These are phyloP conservation scores for Aspergillus homomorphus DNA, from an alignment of 495 filamentous ascomycete species.

Conservation along the genomic window DNA sequence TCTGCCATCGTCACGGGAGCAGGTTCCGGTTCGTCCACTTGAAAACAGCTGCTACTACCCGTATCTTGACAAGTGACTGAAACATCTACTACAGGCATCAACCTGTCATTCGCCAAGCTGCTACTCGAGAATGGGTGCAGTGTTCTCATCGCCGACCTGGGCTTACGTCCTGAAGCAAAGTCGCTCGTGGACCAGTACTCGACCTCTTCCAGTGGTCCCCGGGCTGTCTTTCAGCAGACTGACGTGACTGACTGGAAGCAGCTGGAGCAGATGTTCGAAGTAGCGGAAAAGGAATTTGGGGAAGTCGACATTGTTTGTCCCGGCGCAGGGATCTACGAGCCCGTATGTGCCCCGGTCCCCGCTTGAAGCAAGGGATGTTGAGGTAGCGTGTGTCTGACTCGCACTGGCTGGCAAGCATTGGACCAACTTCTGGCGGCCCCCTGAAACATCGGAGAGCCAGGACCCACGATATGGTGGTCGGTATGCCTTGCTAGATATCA, in stretches of 20 bases:
- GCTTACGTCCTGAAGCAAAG: slow-evolving; percentile 61
- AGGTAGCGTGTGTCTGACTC: neutral
- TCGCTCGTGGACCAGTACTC: slow-evolving; percentile 52
- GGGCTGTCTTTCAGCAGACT: slow-evolving; percentile 59
- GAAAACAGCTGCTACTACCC: neutral
- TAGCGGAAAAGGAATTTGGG: slow-evolving; percentile 52
- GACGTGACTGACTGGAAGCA: slow-evolving; percentile 61
- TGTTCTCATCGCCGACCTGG: slow-evolving; percentile 64
- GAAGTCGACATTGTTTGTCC: slow-evolving; percentile 64
- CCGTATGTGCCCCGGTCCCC: slow-evolving; percentile 32
- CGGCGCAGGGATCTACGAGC: slow-evolving; percentile 68
- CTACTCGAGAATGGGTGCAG: slow-evolving; percentile 60
- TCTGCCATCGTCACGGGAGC: slow-evolving; percentile 69
- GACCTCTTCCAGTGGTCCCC: slow-evolving; percentile 24
- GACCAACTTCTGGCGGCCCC: slow-evolving; percentile 66
- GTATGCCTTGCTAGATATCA: slow-evolving; percentile 63
- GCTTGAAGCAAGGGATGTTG: neutral
- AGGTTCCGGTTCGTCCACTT: slow-evolving; percentile 55
- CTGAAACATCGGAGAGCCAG: slow-evolving; percentile 46
- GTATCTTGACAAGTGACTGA: neutral
- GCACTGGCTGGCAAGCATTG: slow-evolving; percentile 38
- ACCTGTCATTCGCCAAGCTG: slow-evolving; percentile 57
- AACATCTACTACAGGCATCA: slow-evolving; percentile 35
- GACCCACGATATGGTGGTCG: slow-evolving; percentile 44
- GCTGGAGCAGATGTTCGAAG: slow-evolving; percentile 56